Base-by-base conservation (phyloP, 1,284 basidiomycete species). In the Leccinum laetum region DNA sequence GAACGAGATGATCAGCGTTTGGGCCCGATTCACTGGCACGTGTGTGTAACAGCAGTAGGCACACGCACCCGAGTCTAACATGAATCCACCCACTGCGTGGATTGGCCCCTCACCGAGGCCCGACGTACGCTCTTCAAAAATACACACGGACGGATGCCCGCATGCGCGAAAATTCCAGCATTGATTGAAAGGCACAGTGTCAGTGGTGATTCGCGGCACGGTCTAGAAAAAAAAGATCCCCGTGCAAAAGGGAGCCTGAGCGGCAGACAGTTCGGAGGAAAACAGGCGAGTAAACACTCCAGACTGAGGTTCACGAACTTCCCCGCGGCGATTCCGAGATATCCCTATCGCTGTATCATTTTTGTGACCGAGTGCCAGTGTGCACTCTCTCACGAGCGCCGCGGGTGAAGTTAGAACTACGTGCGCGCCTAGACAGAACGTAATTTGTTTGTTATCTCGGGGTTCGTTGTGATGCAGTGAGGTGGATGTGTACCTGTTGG, bases 51-150 rank as follows among this genome's bases (percentile, higher is more conserved):
- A 52, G 13, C 21, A 14, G 21, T 21, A 52, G 7, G 13, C 7
- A 52, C 49, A 55, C 5, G 41, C 46, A 58, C 37, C 52, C 41
- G 68, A 72, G 68, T 66, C 72, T 68, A 70, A 69, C 49, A 24
- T 21, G 49, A 52, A 24, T 24, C 11, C 21, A 52, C 64, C 58
- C 56, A 56, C 8, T 3, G 11, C 37, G 13, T 58, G 44, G 53
- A 63, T 63, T 29, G 39, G 61, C 21, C 53, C 44, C 49, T 21
- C 57, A 9, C 64, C 41, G 29, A 37, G 21, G n/a, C 49, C 13
- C 21, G 21, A 52, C 13, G 13, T 52, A 63, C 60, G 57, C 35
- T 16, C 35, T 65, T 62, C 61, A 58, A 59, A 39, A 18, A 46
- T 56, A 53, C 62, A 35, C 67, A 55, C 37, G 26, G 7, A 26